phyloP scores from a whole-genome alignment of 2,329 filamentous ascomycete genomes.

The Emergomyces africanus region DNA sequence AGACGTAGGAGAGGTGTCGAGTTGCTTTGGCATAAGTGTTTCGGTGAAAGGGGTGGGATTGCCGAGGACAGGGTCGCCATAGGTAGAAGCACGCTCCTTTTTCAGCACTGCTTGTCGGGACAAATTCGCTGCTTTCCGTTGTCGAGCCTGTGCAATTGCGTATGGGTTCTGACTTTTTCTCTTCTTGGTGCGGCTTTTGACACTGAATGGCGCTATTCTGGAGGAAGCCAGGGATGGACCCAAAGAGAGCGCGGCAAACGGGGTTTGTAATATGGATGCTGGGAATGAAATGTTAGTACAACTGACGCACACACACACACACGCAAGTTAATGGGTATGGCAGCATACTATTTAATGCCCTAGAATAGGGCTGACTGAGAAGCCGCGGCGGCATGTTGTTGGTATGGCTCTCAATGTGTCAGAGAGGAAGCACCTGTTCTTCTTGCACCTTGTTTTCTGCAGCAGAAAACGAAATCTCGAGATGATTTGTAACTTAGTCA shows the following conservation, averaged over 20 bases:
- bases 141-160: constrained; percentile 63
- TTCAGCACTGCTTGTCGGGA: constrained; percentile 59
- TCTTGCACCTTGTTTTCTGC: neutral
- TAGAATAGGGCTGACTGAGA: constrained; percentile 46
- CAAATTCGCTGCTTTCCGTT: constrained; percentile 72
- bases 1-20: neutral
- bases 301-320: too few relatives aligned
- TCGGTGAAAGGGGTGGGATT: constrained; percentile 68
- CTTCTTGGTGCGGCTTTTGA: constrained; percentile 3
- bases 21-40: constrained; percentile 54
- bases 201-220: constrained; percentile 45
- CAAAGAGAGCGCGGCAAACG: constrained; percentile 41
- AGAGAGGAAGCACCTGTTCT: neutral
- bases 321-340: neutral
- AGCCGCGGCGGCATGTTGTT: constrained; percentile 54
- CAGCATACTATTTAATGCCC: constrained; percentile 46
- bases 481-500: neutral
- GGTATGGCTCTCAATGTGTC: neutral
- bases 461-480: neutral
- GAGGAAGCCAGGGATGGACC: constrained; percentile 42
- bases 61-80: constrained; percentile 71
- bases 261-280: constrained; percentile 19
- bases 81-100: constrained; percentile 47
- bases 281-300: constrained; percentile 2
- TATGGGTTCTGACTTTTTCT: constrained; percentile 54